phyloP scores from a whole-genome alignment of 163 green algal species.

The Coccomyxa subellipsoidea region DNA sequence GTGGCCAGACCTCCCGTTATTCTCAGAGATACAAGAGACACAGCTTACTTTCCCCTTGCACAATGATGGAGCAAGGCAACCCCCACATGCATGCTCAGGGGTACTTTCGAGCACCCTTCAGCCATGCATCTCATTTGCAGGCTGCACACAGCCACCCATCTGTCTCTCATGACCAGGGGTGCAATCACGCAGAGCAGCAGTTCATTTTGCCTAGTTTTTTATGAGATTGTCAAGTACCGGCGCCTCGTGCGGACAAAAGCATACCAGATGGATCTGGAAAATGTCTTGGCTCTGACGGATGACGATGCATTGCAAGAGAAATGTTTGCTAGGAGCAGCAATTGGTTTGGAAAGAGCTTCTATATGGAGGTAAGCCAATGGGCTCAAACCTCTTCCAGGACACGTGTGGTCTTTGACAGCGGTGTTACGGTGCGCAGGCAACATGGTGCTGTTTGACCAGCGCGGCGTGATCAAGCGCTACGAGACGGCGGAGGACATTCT shows the following conservation, averaged over 20 bases:
- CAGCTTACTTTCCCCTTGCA: no score
- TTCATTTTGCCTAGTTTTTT: neutral
- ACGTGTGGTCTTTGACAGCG: no score
- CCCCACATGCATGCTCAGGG: neutral
- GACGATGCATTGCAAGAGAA: neutral
- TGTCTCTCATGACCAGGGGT: no score
- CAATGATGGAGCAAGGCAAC: no score
- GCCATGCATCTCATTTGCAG: no score
- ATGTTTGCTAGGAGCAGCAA: neutral
- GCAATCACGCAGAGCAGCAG: no score
- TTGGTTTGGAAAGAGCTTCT: neutral
- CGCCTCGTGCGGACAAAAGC: neutral
- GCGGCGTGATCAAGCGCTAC: constrained; percentile 92
- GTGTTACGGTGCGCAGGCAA: constrained; percentile 75
- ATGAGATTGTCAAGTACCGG: neutral
- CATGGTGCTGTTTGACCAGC: constrained; percentile 96
- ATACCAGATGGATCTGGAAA: constrained; percentile 5
- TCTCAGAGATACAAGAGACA: no score
- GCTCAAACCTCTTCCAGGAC: no score
- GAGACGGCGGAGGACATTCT: constrained; percentile 88
- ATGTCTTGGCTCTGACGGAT: neutral
- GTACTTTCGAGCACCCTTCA: neutral
- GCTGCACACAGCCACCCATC: no score
- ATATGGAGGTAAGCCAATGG: neutral
- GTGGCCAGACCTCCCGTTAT: no score